Evolutionary conservation across 257 asterid species (phyloP).

Genomic region (Przewalskia tangutica): DNA sequence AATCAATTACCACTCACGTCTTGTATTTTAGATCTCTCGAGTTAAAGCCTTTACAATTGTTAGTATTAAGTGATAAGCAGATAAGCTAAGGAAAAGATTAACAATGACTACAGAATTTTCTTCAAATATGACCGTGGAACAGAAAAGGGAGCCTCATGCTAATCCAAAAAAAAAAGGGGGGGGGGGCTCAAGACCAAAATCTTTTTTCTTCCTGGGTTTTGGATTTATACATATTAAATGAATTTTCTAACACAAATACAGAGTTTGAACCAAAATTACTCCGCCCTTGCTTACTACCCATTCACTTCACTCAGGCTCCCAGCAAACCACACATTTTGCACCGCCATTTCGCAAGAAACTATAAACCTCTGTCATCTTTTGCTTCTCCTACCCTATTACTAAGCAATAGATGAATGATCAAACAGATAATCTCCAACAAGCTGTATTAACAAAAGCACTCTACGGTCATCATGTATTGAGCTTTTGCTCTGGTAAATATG

Average conservation of each 20-base stretch:
- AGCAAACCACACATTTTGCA: not conserved
- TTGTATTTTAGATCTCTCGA: not conserved
- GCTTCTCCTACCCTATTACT: not conserved
- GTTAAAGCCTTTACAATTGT: not conserved
- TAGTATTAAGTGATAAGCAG: not conserved
- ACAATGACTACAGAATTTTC: not conserved
- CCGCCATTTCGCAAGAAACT: not conserved
- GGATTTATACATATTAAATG: too few species aligned
- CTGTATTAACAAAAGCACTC: not conserved
- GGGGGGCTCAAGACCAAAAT: too few species aligned
- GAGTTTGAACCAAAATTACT: too few species aligned
- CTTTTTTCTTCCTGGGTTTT: too few species aligned
- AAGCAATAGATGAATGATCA: not conserved
- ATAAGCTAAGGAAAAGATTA: not conserved
- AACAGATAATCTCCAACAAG: not conserved
- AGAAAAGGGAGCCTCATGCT: not conserved
- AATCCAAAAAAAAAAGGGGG: not conserved
- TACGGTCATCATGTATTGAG: not conserved
- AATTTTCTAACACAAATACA: too few species aligned
- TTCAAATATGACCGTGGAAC: not conserved
- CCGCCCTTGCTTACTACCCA: not conserved
- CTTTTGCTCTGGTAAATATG: too few species aligned
- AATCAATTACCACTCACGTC: not conserved
- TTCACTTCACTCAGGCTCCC: not conserved
- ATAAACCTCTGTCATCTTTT: not conserved